Evolutionary conservation across 257 asterid species (phyloP).

Genomic region (Cruciata laevipes): DNA sequence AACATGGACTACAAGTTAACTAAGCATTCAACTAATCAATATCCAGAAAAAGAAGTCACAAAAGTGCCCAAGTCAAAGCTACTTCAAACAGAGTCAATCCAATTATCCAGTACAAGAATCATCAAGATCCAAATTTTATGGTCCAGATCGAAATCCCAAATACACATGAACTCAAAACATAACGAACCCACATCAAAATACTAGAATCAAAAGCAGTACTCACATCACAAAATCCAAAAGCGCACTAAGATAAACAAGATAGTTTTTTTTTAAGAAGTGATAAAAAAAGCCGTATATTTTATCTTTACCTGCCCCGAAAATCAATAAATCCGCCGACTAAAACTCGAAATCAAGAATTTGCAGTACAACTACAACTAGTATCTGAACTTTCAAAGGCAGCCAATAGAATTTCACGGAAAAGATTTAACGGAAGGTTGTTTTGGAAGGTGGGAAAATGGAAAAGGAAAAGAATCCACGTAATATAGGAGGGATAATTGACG

Average conservation of each 20-base stretch:
- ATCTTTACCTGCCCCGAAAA: not conserved
- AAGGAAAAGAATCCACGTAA: not conserved
- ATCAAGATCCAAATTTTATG: conserved; percentile 1
- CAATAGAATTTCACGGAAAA: not conserved
- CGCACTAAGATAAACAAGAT: not conserved
- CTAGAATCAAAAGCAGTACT: not conserved
- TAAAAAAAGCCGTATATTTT: not conserved
- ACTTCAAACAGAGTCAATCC: conserved; percentile 3
- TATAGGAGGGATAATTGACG: not conserved
- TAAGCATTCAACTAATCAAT: not conserved
- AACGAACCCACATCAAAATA: conserved; percentile 2
- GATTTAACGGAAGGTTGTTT: not conserved
- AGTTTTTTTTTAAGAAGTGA: not conserved
- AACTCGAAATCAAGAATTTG: conserved; percentile 1
- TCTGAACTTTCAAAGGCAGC: not conserved
- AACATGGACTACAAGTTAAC: not conserved
- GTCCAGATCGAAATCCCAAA: conserved; percentile 10
- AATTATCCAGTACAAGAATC: not conserved
- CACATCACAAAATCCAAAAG: not conserved
- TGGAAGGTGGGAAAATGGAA: not conserved
- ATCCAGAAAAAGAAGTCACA: no score
- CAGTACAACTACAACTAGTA: not conserved
- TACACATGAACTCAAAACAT: not conserved
- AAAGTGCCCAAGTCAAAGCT: not conserved
- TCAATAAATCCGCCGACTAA: not conserved